These are phyloP conservation scores for Ustilago crameri DNA, from an alignment of 1,284 basidiomycete species.

Conservation along the genomic window DNA sequence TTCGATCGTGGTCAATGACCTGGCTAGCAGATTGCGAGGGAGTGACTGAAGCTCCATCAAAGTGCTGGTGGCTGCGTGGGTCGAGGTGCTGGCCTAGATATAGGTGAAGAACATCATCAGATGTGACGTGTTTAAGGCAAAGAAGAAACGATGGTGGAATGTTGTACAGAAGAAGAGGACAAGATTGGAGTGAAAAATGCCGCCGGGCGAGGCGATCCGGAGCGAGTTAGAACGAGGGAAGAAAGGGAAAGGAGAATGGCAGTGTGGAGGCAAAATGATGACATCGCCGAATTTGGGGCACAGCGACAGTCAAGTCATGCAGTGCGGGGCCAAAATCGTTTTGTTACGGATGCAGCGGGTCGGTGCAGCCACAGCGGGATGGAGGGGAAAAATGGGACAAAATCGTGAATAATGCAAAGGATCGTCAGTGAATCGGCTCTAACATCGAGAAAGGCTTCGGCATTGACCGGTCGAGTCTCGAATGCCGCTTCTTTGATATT, in stretches of 20 bases:
- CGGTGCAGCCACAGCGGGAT: not conserved
- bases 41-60: constrained; percentile 66
- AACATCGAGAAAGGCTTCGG: not conserved
- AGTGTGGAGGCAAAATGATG: constrained; percentile 9
- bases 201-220: not conserved
- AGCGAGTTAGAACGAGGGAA: not conserved
- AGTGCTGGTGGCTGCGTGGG: constrained; percentile 39
- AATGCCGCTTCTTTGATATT: too few species aligned
- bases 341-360: not conserved
- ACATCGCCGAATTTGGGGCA: not conserved
- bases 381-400: not conserved
- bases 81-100: constrained; percentile 19
- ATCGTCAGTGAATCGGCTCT: constrained; percentile 14
- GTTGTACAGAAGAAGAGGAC: not conserved
- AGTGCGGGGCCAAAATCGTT: too few species aligned
- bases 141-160: too few species aligned
- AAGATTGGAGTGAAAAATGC: not conserved
- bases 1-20: constrained; percentile 54
- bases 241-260: not conserved
- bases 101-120: not conserved
- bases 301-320: not conserved
- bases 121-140: not conserved
- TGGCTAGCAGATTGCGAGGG: constrained; percentile 69
- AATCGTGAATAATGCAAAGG: constrained; percentile 5
- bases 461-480: too few species aligned